phyloP scores from a whole-genome alignment of 2,329 filamentous ascomycete species.

The Juglanconis juglandina region DNA sequence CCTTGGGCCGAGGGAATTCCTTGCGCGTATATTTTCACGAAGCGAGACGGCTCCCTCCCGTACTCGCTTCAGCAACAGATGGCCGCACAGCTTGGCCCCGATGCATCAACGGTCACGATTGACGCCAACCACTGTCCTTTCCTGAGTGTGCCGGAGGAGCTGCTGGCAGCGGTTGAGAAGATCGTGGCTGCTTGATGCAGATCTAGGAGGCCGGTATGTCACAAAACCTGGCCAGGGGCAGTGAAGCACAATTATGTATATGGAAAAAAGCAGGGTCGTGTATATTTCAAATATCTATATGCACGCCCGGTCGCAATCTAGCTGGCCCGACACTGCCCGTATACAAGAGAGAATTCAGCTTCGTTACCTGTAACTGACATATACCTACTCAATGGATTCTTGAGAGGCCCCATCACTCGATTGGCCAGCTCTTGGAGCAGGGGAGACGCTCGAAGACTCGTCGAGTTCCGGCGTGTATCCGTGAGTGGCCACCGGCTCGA shows the following conservation, averaged over 20 bases:
- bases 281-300: too few relatives aligned
- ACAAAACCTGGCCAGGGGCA: not conserved
- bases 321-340: too few relatives aligned
- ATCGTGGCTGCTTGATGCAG: constrained; percentile 1
- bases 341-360: too few relatives aligned
- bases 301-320: too few relatives aligned
- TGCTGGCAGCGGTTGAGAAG: constrained; percentile 14
- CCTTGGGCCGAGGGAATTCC: constrained; percentile 17
- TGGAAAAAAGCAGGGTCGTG: not conserved
- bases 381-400: not conserved
- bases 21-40: constrained; percentile 18
- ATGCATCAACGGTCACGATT: constrained; percentile 8
- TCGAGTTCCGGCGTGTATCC: not conserved
- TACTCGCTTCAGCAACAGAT: constrained; percentile 19
- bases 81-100: constrained; percentile 13
- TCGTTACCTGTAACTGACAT: too few relatives aligned
- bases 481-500: not conserved
- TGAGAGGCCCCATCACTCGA: not conserved
- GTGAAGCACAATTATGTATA: not conserved
- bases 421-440: not conserved
- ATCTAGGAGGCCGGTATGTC: not conserved
- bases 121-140: constrained; percentile 19
- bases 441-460: not conserved
- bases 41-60: constrained; percentile 17
- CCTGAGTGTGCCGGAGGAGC: constrained; percentile 14